Evolutionary conservation across 768 basidiomycete species (phyloP), one percentile per base, ranked within the genome.

Genomic region (Tricholoma furcatifolium): DNA sequence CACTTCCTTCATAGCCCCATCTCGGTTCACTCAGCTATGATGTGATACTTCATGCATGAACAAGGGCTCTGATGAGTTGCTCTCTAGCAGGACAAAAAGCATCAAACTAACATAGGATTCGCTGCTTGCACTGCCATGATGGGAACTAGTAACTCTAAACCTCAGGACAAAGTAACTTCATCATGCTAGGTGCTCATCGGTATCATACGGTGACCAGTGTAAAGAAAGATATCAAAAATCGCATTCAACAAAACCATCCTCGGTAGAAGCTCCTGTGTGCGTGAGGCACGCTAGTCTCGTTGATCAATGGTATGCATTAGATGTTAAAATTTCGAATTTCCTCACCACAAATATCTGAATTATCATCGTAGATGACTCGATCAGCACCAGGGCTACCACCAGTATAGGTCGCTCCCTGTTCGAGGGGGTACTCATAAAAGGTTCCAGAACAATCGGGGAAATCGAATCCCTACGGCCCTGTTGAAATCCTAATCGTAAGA

Each of bases 381-480:
- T 69, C 62, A n/a, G 65, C 60, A 17, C 65, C 67, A 1, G 65
- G 66, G 42, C 64, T 67, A 31, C 62, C 63, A 27, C 66, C 60
- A 15, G 41, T 57, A 43, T 65, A 67, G n/a, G n/a, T 12, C 57
- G 3, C 49, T 49, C 62, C 64, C 9, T 54, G 57, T 44, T 59
- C 43, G 9, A 67, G 58, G 20, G 66, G 67, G 39, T 53, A 69
- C 50, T 66, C 65, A 41, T 55, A 69, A 53, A 64, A 66, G 3
- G 62, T 62, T 6, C 59, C 58, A 8, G 56, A 51, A 42, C 65
- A 67, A 20, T 35, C 52, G 9, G 64, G 55, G 47, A 69, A 67
- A 38, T 40, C 17, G 50, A 66, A 69, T 5, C 61, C 62, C 65
- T 20, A 27, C 3, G 7, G 2, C 1, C 9, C 6, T 30, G 18